Evolutionary conservation across 1,284 basidiomycete genomes (phyloP).

Genomic region (Ustilago tritici): DNA sequence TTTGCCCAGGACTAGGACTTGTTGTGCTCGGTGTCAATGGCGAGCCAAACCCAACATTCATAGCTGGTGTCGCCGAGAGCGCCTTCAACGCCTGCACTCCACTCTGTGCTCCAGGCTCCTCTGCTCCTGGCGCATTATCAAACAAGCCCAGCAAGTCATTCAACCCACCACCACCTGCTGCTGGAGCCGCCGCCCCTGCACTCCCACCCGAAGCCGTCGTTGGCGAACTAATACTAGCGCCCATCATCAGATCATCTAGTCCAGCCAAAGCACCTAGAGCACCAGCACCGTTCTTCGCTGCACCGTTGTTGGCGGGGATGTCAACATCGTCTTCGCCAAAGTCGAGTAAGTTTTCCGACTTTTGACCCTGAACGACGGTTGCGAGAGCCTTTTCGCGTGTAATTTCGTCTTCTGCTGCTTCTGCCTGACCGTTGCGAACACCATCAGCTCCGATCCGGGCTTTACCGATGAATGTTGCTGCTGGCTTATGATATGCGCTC

Average conservation of each 20-base stretch:
- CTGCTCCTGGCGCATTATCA: slow-evolving; percentile 57
- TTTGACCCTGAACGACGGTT: slow-evolving; percentile 72
- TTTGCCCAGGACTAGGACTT: neutral
- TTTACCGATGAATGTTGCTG: slow-evolving; percentile 72
- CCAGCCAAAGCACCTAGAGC: slow-evolving; percentile 58
- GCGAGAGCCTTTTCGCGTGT: slow-evolving; percentile 65
- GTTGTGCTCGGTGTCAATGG: slow-evolving; percentile 11
- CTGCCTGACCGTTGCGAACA: slow-evolving; percentile 27
- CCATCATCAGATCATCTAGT: slow-evolving; percentile 60
- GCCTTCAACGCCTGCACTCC: slow-evolving; percentile 56
- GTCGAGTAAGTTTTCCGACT: slow-evolving; percentile 67
- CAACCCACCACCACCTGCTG: slow-evolving; percentile 32
- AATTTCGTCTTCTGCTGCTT: slow-evolving; percentile 55
- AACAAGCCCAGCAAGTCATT: slow-evolving; percentile 64
- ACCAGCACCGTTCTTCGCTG: slow-evolving; percentile 24
- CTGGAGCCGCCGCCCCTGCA: slow-evolving; percentile 6
- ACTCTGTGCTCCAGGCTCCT: slow-evolving; percentile 52
- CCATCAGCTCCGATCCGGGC: slow-evolving; percentile 66
- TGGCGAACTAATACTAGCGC: slow-evolving; percentile 23
- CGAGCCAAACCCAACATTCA: slow-evolving; percentile 18
- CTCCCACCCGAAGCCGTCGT: slow-evolving; percentile 1
- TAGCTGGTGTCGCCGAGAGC: slow-evolving; percentile 18
- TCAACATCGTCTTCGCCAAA: slow-evolving; percentile 66
- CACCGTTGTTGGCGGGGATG: slow-evolving; percentile 9
- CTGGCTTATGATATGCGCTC: slow-evolving; percentile 95